These are phyloP conservation scores for Coemansia sp. DNA, from an alignment of 192 early-diverging fungal species.

Conservation along the genomic window DNA sequence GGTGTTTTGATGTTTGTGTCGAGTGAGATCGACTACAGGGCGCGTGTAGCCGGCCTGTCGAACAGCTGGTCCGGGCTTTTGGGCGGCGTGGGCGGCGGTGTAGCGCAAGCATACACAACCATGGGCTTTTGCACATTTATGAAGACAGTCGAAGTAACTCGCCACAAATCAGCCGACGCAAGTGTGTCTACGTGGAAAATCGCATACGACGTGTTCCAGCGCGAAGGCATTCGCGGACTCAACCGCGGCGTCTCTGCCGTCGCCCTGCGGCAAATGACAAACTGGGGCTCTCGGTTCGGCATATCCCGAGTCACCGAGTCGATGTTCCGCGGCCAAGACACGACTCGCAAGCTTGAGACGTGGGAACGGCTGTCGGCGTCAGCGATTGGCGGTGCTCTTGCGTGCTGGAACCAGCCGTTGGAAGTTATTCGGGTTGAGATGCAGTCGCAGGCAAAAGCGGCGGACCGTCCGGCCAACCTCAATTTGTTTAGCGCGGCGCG, in stretches of 20 bases:
- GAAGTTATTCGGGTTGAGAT: constrained; percentile 99
- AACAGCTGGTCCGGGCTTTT: constrained; percentile 72
- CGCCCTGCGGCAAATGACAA: constrained; percentile 93
- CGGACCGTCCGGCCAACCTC: constrained; percentile 88
- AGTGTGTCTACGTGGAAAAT: constrained; percentile 76
- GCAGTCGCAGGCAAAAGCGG: constrained; percentile 91
- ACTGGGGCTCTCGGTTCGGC: constrained; percentile 98
- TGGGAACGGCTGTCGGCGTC: constrained; percentile 61
- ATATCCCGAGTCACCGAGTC: constrained; percentile 72
- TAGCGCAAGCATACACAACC: constrained; percentile 95
- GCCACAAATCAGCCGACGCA: constrained; percentile 78
- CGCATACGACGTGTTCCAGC: constrained; percentile 85
- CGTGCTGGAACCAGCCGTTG: constrained; percentile 99
- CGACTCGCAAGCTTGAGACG: constrained; percentile 59
- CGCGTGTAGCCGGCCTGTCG: constrained; percentile 42
- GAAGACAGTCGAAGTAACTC: constrained; percentile 98
- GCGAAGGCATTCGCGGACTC: constrained; percentile 94
- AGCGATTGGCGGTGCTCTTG: constrained; percentile 83
- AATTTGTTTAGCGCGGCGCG: constrained; percentile 78
- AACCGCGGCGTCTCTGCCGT: constrained; percentile 99
- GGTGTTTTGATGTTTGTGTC: constrained; percentile 75
- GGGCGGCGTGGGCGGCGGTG: constrained; percentile 93
- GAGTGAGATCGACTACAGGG: constrained; percentile 69
- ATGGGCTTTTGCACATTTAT: constrained; percentile 99
- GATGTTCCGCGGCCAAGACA: constrained; percentile 59